Percentiles rank a stretch among this genome's conserved stretches.
Conservation (phyloP, 352 stramenopile genomes). For the Phytophthora nicotianae region DNA sequence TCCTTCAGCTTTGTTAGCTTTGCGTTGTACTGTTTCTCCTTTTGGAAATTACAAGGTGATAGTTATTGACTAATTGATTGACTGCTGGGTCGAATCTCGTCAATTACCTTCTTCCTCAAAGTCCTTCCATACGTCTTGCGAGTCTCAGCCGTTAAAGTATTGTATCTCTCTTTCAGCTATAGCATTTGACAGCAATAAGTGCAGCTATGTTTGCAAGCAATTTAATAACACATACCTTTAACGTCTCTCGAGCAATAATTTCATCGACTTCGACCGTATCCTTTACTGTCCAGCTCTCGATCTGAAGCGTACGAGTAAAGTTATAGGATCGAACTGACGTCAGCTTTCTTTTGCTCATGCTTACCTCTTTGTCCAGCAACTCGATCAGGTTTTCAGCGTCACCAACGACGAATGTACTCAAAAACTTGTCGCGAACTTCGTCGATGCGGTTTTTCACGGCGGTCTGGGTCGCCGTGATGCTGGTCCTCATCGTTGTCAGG, state of each 20-base stretch:
- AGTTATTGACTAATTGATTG: slow-evolving; percentile 5
- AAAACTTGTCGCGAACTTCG: slow-evolving; percentile 42
- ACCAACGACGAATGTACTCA: slow-evolving; percentile 33
- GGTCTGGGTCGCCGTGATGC: slow-evolving; percentile 24
- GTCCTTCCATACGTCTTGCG: slow-evolving; percentile 34
- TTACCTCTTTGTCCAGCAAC: slow-evolving; percentile 39
- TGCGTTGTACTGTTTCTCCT: slow-evolving; percentile 32
- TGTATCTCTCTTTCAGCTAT: slow-evolving; percentile 35
- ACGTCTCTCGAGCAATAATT: slow-evolving; percentile 10
- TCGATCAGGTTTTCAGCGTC: slow-evolving; percentile 31
- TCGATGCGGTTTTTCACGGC: slow-evolving; percentile 41
- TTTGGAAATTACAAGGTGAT: not conserved
- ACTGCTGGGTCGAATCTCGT: slow-evolving; percentile 35
- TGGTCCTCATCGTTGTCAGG: slow-evolving; percentile 11
- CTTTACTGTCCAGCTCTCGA: slow-evolving; percentile 19
- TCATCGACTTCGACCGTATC: slow-evolving; percentile 15
- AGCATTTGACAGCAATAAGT: slow-evolving; percentile 1
- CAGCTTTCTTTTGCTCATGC: slow-evolving; percentile 1
- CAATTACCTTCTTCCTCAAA: slow-evolving; percentile 31
- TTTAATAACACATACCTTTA: slow-evolving; percentile 14
- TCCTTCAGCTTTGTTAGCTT: slow-evolving; percentile 26
- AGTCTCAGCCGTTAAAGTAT: slow-evolving; percentile 11
- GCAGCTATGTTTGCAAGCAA: not conserved
- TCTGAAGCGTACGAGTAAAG: slow-evolving; percentile 3
- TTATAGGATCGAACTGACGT: not conserved